These are phyloP conservation scores for Stentor roeselii DNA, from an alignment of 73 alveolate genomes.

Conservation along the genomic window DNA sequence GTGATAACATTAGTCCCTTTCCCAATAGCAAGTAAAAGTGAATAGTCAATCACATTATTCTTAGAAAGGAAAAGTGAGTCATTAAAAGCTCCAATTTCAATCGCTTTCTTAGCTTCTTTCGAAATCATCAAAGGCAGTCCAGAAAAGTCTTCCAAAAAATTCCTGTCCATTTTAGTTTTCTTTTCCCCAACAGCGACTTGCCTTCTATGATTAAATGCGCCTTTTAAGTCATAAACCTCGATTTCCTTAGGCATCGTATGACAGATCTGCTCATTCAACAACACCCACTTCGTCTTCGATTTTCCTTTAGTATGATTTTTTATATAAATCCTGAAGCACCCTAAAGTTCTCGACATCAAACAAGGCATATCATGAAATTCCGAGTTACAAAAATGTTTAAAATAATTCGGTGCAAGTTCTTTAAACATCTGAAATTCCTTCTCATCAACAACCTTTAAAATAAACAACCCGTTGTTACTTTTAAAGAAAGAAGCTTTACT, in stretches of 20 bases:
- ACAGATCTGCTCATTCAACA: background rate
- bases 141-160: conserved; percentile 11
- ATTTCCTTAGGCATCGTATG: conserved; percentile 7
- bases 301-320: conserved; percentile 13
- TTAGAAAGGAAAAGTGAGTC: conserved; percentile 71
- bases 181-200: background rate
- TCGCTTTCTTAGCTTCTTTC: conserved; percentile 17
- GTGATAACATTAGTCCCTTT: conserved; percentile 49
- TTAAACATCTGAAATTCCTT: conserved; percentile 53
- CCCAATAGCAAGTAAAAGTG: conserved; percentile 55
- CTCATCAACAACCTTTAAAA: conserved; percentile 44
- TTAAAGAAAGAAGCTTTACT: conserved; percentile 5
- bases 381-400: background rate
- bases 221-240: conserved; percentile 19
- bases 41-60: conserved; percentile 70
- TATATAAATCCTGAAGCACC: background rate
- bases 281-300: background rate
- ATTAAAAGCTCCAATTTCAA: conserved; percentile 44
- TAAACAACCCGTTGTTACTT: conserved; percentile 27
- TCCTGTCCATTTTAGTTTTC: conserved; percentile 23
- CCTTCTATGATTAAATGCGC: conserved; percentile 15
- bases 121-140: conserved; percentile 8
- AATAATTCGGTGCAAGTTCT: conserved; percentile 46
- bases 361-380: background rate
- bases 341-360: background rate